Conservation (phyloP, 768 basidiomycete species). For the Collybia nuda region DNA sequence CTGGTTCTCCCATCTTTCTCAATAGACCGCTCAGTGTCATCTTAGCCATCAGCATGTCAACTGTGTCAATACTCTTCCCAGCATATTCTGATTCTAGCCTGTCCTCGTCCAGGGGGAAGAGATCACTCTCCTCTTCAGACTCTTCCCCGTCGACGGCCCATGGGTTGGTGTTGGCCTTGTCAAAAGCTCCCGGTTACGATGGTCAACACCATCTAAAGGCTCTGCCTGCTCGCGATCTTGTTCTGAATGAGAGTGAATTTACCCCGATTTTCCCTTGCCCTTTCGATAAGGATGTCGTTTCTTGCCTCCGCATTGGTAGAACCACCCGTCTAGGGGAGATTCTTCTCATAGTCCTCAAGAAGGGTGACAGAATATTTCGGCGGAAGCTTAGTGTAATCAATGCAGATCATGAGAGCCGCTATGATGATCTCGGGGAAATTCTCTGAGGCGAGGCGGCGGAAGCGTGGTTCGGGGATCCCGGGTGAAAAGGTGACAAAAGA, state of each 20-base stretch:
- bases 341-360: constrained; percentile 22
- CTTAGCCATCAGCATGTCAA: constrained; percentile 14
- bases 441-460: constrained; percentile 22
- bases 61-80: constrained; percentile 7
- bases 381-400: constrained; percentile 33
- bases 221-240: constrained; percentile 28
- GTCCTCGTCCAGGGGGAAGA: neutral
- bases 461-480: constrained; percentile 27
- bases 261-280: constrained; percentile 30
- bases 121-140: neutral
- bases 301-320: constrained; percentile 29
- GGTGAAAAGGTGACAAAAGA: constrained; percentile 35
- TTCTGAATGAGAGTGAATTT: constrained; percentile 31
- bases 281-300: constrained; percentile 36
- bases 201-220: constrained; percentile 26
- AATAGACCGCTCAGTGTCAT: constrained; percentile 13
- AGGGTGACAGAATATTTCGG: constrained; percentile 23
- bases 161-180: constrained; percentile 6
- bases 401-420: constrained; percentile 26
- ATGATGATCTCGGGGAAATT: constrained; percentile 22
- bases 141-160: neutral
- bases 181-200: constrained; percentile 31
- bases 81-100: neutral
- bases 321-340: constrained; percentile 10
- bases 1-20: constrained; percentile 6